A percentile compares a stretch with the other conserved stretches of the same genome.
phyloP scores from a whole-genome alignment of 169 alveolate species.

The Eimeria necatrix region DNA sequence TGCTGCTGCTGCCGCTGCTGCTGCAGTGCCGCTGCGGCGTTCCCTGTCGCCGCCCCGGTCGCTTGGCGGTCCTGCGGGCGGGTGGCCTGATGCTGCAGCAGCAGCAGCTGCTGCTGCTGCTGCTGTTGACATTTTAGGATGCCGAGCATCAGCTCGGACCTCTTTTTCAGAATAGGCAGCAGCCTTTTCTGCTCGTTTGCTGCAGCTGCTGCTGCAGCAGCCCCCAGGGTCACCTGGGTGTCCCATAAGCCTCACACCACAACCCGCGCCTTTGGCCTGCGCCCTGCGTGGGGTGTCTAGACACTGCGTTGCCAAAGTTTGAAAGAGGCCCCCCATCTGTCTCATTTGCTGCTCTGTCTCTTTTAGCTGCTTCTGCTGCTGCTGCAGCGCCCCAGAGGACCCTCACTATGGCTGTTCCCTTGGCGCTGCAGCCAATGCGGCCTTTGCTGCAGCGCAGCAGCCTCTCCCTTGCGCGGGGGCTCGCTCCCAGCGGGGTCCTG shows the following conservation, averaged over 20 bases:
- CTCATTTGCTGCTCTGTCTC: neutral
- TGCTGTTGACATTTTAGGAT: neutral
- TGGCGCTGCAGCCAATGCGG: neutral
- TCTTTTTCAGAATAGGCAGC: too few species aligned
- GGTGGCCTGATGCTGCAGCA: neutral
- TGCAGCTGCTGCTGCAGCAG: neutral
- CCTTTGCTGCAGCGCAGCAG: neutral
- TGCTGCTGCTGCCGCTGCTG: neutral
- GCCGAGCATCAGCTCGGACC: too few species aligned
- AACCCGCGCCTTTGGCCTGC: neutral
- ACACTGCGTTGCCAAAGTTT: neutral
- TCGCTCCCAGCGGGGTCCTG: neutral
- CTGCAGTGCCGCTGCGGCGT: neutral
- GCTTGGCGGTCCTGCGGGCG: conserved; percentile 4
- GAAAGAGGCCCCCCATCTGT: neutral
- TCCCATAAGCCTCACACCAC: neutral
- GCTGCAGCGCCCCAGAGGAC: neutral
- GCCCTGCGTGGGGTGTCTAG: neutral
- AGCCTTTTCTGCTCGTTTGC: too few species aligned
- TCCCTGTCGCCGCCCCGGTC: conserved; percentile 2
- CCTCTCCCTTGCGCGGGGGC: neutral
- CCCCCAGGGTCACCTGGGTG: conserved; percentile 18
- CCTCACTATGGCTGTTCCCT: neutral
- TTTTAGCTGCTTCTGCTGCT: neutral
- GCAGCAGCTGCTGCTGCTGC: conserved; percentile 49